Percentiles rank a stretch among this genome's conserved stretches.
Evolutionary conservation across 257 asterid species (phyloP).

Genomic region (Petunia axillaris): DNA sequence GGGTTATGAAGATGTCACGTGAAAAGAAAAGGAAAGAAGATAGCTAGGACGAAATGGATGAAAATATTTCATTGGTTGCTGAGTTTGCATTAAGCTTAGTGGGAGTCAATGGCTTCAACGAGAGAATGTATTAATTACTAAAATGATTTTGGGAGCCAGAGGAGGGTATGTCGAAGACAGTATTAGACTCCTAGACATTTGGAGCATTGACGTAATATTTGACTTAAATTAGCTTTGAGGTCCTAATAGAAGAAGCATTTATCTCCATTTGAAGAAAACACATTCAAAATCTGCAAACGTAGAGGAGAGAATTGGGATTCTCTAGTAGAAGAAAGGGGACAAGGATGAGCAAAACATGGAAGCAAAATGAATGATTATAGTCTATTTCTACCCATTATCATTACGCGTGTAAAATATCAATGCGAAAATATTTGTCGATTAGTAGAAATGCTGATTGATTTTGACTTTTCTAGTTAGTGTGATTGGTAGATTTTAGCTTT

Average conservation of each 20-base stretch:
- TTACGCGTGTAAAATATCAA: slow-evolving; percentile 19
- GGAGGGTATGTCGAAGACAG: too few relatives aligned
- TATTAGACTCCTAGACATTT: slow-evolving; percentile 12
- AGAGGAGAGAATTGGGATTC: background rate
- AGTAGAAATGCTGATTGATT: slow-evolving; percentile 21
- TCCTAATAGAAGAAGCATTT: background rate
- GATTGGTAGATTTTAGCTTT: background rate
- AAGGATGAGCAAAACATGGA: slow-evolving; percentile 29
- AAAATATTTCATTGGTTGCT: background rate
- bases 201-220: slow-evolving; percentile 26
- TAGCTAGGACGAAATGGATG: background rate
- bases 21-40: slow-evolving; percentile 8
- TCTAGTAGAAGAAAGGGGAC: slow-evolving; percentile 10
- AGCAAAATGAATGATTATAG: slow-evolving; percentile 15
- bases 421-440: slow-evolving; percentile 5
- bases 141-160: too few relatives aligned
- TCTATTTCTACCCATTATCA: slow-evolving; percentile 13
- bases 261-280: background rate
- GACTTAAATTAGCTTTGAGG: slow-evolving; percentile 24
- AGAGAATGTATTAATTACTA: too few relatives aligned
- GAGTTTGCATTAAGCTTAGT: background rate
- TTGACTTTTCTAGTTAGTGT: background rate
- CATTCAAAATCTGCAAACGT: slow-evolving; percentile 1
- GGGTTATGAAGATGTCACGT: slow-evolving; percentile 32
- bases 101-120: background rate